Evolutionary conservation across 2,329 filamentous ascomycete genomes (phyloP), one percentile per base, ranked within the genome.

Genomic region (Monosporascus sp.): DNA sequence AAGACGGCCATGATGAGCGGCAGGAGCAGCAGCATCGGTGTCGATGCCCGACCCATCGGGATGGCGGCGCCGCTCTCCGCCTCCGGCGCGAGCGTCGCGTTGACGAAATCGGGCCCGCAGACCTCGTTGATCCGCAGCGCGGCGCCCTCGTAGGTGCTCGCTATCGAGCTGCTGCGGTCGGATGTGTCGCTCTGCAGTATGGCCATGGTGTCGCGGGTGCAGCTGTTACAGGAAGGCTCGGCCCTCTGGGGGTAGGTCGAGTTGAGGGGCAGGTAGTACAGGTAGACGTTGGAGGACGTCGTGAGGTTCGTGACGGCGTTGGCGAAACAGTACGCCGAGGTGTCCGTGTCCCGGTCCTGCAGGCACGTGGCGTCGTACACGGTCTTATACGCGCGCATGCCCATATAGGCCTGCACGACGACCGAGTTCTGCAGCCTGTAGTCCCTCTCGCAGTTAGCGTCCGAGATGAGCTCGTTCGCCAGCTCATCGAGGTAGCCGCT

Each of bases 181-280:
- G 80, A 76, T 0, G 89, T 84, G 31, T 86, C 87, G 1, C 81
- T 72, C 51, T 88, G 84, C 70, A 88, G 97, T 19, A 96, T 81
- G 26, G 79, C 78, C 91, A 97, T 96, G 5, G 89, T 93, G 56
- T 89, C 77, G 64, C 86, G 78, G 44, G 94, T 77, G 69, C 94
- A 97, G 41, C 74, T 73, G 61, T 82, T 86, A 74, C 94, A 99
- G 1, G 80, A 83, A 1, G 91, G 90, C n/a, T 78, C 76, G 26
- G 85, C 82, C 22, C 80, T 80, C 16, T 76, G 77, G 0, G 90
- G 89, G 14, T 97, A 74, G 1, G 77, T 71, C 41, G 85, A 79
- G 55, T 94, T 94, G 52, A 96, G 79, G 0, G 92, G 90, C 3
- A 97, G 76, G 64, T 88, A 93, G 73, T 97, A 99, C 37, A 94